phyloP scores from a whole-genome alignment of 2,329 filamentous ascomycete genomes.

The Trichophyton verrucosum region DNA sequence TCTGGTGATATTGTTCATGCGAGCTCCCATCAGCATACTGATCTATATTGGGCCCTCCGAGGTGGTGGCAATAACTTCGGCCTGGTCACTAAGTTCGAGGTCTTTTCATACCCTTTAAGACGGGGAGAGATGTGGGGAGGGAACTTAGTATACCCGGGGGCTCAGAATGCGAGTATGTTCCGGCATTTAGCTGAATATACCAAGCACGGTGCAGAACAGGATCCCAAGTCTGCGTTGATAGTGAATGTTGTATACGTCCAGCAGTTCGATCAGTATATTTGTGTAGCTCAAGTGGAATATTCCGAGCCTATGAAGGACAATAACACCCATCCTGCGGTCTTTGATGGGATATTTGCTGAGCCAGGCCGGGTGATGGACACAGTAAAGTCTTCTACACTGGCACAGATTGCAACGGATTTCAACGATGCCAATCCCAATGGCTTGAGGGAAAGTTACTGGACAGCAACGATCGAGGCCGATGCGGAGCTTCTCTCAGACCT shows the following conservation, averaged over 20 bases:
- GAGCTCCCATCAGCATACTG: constrained; percentile 26
- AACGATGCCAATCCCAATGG: constrained; percentile 6
- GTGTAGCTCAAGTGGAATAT: constrained; percentile 27
- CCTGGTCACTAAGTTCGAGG: constrained; percentile 30
- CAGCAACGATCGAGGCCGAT: constrained; percentile 6
- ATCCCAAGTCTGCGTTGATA: constrained; percentile 25
- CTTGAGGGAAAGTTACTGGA: constrained; percentile 6
- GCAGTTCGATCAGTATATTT: constrained; percentile 18
- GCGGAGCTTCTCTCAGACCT: constrained; percentile 2
- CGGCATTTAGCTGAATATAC: constrained; percentile 8
- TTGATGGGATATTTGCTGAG: constrained; percentile 21
- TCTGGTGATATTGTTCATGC: constrained; percentile 27
- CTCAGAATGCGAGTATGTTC: constrained; percentile 15
- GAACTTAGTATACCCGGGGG: constrained; percentile 19
- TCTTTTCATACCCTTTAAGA: constrained; percentile 24
- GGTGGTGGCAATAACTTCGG: constrained; percentile 35
- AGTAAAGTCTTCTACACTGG: constrained; percentile 7
- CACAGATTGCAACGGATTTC: neutral
- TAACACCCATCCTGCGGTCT: neutral
- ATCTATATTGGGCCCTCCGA: constrained; percentile 40
- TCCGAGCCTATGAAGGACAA: constrained; percentile 20
- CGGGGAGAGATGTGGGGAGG: constrained; percentile 32
- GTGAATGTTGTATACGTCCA: constrained; percentile 23
- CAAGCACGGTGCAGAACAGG: constrained; percentile 11
- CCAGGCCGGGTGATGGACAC: constrained; percentile 26